Evolutionary conservation across 169 alveolate genomes (phyloP).

Genomic region (Babesia ovis): DNA sequence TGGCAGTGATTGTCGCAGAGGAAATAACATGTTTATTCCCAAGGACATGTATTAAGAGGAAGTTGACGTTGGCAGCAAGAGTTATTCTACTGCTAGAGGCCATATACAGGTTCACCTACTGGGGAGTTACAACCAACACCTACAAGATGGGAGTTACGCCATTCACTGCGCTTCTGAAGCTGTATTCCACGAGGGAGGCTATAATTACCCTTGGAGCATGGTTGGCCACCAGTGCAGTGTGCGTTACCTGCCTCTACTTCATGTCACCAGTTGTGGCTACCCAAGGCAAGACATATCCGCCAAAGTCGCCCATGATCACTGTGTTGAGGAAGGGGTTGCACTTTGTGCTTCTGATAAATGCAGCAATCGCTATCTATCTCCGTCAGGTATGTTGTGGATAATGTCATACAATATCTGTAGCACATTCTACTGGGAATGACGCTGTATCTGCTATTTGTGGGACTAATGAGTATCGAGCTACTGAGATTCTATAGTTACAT

Average conservation of each 20-base stretch:
- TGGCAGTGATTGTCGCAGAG: background rate
- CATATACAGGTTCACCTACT: background rate
- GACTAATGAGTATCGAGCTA: constrained; percentile 11
- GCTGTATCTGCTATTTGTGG: constrained; percentile 16
- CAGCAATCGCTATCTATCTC: constrained; percentile 19
- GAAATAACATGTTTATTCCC: background rate
- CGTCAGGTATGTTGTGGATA: constrained; percentile 22
- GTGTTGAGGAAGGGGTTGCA: constrained; percentile 40
- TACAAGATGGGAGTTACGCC: constrained; percentile 20
- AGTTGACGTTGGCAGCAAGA: constrained; percentile 2
- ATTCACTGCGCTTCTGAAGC: background rate
- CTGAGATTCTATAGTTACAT: constrained; percentile 36
- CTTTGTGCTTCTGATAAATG: constrained; percentile 18
- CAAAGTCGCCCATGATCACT: constrained; percentile 9
- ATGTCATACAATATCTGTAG: constrained; percentile 5
- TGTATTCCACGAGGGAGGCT: background rate
- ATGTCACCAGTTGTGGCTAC: background rate
- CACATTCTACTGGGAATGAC: constrained; percentile 26
- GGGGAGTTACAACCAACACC: background rate
- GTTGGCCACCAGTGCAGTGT: background rate
- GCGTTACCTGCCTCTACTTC: background rate
- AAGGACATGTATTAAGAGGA: constrained; percentile 8
- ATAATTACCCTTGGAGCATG: constrained; percentile 11
- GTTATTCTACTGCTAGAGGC: background rate
- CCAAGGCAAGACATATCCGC: background rate